Conservation (phyloP, 2,329 filamentous ascomycete species). For the Ophiostoma sp. region DNA sequence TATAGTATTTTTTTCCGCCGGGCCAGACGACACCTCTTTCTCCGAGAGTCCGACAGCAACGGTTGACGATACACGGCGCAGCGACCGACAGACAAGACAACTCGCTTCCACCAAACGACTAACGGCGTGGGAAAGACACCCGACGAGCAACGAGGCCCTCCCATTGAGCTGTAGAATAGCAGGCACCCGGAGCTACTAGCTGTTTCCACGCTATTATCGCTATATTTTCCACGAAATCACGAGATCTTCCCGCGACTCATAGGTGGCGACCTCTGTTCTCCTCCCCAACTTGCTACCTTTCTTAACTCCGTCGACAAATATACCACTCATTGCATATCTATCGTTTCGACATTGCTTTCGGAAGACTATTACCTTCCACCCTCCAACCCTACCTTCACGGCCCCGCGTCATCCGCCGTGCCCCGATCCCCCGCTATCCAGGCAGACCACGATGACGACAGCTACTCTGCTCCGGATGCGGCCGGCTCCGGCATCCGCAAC, state of each 20-base stretch:
- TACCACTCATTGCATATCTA: neutral
- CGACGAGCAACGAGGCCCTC: neutral
- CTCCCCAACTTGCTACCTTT: neutral
- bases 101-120: neutral
- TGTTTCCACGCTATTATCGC: constrained; percentile 15
- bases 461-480: constrained; percentile 22
- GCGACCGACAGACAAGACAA: constrained; percentile 13
- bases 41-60: constrained; percentile 15
- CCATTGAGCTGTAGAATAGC: neutral
- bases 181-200: neutral
- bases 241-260: constrained; percentile 13
- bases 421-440: neutral
- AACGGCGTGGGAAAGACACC: neutral
- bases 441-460: constrained; percentile 19
- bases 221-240: constrained; percentile 19
- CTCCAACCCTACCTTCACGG: constrained; percentile 5
- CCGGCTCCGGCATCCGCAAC: constrained; percentile 15
- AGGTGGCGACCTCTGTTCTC: neutral
- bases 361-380: neutral
- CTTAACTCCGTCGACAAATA: neutral
- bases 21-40: constrained; percentile 15
- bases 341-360: neutral
- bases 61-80: constrained; percentile 15
- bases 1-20: constrained; percentile 22
- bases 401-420: constrained; percentile 18